phyloP scores from a whole-genome alignment of 495 filamentous ascomycete genomes.

The Penicillium alfredii region DNA sequence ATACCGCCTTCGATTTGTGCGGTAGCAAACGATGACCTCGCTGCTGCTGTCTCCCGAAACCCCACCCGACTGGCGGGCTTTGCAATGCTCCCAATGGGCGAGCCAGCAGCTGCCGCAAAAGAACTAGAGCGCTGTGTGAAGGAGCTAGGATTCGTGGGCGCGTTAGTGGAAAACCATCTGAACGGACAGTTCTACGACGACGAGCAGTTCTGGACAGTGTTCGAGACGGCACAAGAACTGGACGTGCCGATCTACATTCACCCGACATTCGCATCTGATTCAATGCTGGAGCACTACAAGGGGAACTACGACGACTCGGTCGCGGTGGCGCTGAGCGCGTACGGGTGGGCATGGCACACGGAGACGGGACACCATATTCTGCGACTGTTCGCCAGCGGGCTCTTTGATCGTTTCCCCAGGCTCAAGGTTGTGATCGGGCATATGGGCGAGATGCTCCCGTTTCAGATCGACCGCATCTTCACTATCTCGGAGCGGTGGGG shows the following conservation, averaged over 20 bases:
- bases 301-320: slow-evolving; percentile 34
- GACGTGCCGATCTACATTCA: slow-evolving; percentile 57
- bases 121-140: slow-evolving; percentile 46
- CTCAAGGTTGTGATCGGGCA: slow-evolving; percentile 44
- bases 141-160: slow-evolving; percentile 48
- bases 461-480: slow-evolving; percentile 33
- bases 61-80: slow-evolving; percentile 45
- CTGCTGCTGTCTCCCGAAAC: slow-evolving; percentile 37
- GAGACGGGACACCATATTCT: slow-evolving; percentile 43
- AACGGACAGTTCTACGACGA: slow-evolving; percentile 46
- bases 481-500: slow-evolving; percentile 23
- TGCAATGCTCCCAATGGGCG: slow-evolving; percentile 45
- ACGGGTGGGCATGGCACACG: slow-evolving; percentile 40
- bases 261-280: slow-evolving; percentile 38
- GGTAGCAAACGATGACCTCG: too few relatives aligned
- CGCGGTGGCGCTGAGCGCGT: slow-evolving; percentile 28
- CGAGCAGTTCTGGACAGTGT: slow-evolving; percentile 40
- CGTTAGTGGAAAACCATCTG: slow-evolving; percentile 50
- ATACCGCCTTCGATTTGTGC: slow-evolving; percentile 27
- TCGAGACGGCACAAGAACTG: slow-evolving; percentile 41
- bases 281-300: slow-evolving; percentile 27
- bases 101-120: slow-evolving; percentile 37
- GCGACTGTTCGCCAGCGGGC: slow-evolving; percentile 33
- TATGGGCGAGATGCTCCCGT: slow-evolving; percentile 43
- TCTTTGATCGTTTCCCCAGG: slow-evolving; percentile 45